These are phyloP conservation scores for Arctium lappa DNA, from an alignment of 129 eudicot species.

Conservation along the genomic window DNA sequence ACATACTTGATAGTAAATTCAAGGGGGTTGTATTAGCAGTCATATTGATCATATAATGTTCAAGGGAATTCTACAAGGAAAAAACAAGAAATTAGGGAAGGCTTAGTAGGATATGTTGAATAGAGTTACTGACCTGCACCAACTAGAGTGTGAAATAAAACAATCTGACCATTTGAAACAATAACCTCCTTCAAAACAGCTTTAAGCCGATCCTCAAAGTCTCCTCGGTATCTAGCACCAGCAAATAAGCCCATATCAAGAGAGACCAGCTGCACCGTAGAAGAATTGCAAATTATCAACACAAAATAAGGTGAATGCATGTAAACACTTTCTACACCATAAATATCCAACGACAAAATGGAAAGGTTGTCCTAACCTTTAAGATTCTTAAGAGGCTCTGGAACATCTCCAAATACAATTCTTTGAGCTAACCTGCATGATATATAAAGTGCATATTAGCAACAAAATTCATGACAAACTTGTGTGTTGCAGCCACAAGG, in stretches of 20 bases:
- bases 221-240: slow-evolving; percentile 32
- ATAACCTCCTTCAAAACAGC: slow-evolving; percentile 71
- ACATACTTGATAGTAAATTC: too few relatives aligned
- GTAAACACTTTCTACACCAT: too few relatives aligned
- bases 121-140: slow-evolving; percentile 53
- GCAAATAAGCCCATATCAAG: slow-evolving; percentile 60
- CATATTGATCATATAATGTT: too few relatives aligned
- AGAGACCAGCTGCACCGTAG: slow-evolving; percentile 41
- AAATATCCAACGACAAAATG: neutral
- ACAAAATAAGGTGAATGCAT: too few relatives aligned
- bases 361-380: slow-evolving; percentile 46
- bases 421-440: slow-evolving; percentile 92
- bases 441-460: neutral
- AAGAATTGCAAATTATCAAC: too few relatives aligned
- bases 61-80: neutral
- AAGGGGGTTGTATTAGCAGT: too few relatives aligned
- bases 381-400: slow-evolving; percentile 81
- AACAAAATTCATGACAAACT: too few relatives aligned
- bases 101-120: neutral
- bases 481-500: too few relatives aligned
- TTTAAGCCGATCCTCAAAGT: slow-evolving; percentile 73
- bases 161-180: slow-evolving; percentile 62
- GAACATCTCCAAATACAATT: slow-evolving; percentile 91
- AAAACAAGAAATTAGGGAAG: neutral
- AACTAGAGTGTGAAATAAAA: slow-evolving; percentile 69